Base-by-base conservation (phyloP, 2,329 filamentous ascomycete genomes). In the Paecilomyces formosus region DNA sequence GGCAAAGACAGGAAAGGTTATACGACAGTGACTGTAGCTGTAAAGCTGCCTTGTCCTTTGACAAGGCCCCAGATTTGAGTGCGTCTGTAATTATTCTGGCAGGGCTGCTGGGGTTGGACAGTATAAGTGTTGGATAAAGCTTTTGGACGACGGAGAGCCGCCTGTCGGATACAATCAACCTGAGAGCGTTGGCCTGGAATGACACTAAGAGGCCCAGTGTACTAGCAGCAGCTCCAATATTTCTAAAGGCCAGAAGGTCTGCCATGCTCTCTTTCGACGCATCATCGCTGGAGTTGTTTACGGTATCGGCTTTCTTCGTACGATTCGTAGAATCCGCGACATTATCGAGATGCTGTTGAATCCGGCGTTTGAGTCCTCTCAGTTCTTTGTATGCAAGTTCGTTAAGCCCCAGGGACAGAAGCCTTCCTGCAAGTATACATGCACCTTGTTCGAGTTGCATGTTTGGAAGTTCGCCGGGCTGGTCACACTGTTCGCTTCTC, bases 1-100 rank as follows among this genome's bases (percentile, higher is more conserved):
- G 68, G 51, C 64, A 69, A 13, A 77, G 62, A 8, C 75, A 73
- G 13, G 73, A 53, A 5, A 79, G 60, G 2, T 67, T 72, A 58
- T 76, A 76, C 1, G 78, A 75, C 5, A 79, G 66, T 1, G 75
- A 63, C 57, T 78, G 74, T n/a, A 80, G 65, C 59, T 80, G 76
- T 21, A 74, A 62, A 12, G 74, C 74, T 26, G 74, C 74, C 58
- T 77, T 76, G 39, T 77, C 75, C 26, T 66, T 66, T 3, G 68
- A 58, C 5, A 78, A 57, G n/a, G 59, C 63, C 4, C 71, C 70
- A 2, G 67, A 62, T n/a, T 77, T 68, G 13, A 74, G 56, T 2
- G 75, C 76, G 21, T 65, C 65, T 54, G 72, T 33, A 45, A 78
- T 77, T 2, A 78, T 61, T 51, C 69, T 72, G 3, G 69, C 70